Evolutionary conservation across 2,329 filamentous ascomycete species (phyloP), one percentile per base, ranked within the genome.

Genomic region (Tolypocladium pustulatum): DNA sequence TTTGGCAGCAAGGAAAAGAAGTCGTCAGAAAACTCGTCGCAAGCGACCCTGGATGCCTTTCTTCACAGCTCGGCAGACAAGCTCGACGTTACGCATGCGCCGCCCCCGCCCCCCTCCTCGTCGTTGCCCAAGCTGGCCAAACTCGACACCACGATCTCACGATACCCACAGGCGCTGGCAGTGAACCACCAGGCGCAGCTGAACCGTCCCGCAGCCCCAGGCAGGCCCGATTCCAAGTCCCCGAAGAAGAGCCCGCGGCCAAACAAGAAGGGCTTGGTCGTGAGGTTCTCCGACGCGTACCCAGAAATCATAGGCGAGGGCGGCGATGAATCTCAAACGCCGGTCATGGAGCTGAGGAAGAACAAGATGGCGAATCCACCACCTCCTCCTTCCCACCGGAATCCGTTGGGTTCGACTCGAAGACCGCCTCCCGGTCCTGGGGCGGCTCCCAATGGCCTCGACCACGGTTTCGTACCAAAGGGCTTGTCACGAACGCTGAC

Each of bases 221-320:
- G 69, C 20, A 75, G 75, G 25, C 66, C 72, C 54, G 77, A 75
- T 49, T 69, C 75, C 25, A 73, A 71, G 62, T 78, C 77, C 51
- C 74, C 77, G 17, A 72, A 69, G 56, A 72, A 70, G 65, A 80
- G 75, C 62, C 75, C 78, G 34, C 75, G 74, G 27, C 74, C 73
- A 30, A 77, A 74, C 56, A 83, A 81, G 68, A 89, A 90, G 71
- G 88, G 88, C 12, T 76, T 94, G 61, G 77, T 77, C 5, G 92
- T 97, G 40, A 83, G 80, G 58, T 97, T 97, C 67, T 82, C 81
- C 57, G 84, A 89, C 64, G 81, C 80, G 12, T 78, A 81, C 58
- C 91, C 92, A 8, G 88, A 91, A 54, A 74, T 96, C 61, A 97
- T 97, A 67, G 93, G 93, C 54, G 87, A 93, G 72, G 93, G 93